Evolutionary conservation across 73 alveolate genomes (phyloP).

Genomic region (Uronychia binucleata): DNA sequence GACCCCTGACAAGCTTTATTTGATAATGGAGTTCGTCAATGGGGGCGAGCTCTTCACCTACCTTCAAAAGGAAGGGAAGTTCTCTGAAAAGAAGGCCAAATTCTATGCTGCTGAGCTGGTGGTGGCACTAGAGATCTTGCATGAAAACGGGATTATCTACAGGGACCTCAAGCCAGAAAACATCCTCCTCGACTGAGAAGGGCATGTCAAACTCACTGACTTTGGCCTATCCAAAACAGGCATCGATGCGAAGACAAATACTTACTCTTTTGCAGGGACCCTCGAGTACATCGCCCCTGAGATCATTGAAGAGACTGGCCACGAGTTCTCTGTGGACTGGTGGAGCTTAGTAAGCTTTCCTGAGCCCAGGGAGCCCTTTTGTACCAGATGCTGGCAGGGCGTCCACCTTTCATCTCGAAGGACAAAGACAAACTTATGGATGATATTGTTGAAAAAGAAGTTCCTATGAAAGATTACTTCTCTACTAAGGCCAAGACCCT

Average conservation of each 20-base stretch:
- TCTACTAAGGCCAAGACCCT: conserved; percentile 56
- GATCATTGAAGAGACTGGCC: conserved; percentile 7
- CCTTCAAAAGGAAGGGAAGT: conserved; percentile 66
- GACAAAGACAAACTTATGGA: conserved; percentile 70
- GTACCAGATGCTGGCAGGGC: conserved; percentile 86
- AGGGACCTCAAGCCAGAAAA: conserved; percentile 66
- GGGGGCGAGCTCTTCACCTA: conserved; percentile 94
- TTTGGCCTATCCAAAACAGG: conserved; percentile 46
- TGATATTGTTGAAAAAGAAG: conserved; percentile 62
- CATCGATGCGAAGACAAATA: background rate
- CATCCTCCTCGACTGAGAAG: conserved; percentile 45
- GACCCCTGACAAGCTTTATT: conserved; percentile 81
- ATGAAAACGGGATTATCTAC: conserved; percentile 65
- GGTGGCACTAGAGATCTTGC: conserved; percentile 75
- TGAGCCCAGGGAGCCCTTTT: conserved; percentile 82
- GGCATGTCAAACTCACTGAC: conserved; percentile 54
- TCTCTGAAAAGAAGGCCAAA: conserved; percentile 75
- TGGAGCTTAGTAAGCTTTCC: conserved; percentile 38
- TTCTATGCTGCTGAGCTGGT: conserved; percentile 80
- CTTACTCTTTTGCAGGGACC: conserved; percentile 17
- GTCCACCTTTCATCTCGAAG: conserved; percentile 88
- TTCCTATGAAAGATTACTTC: conserved; percentile 60
- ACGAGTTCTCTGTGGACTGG: conserved; percentile 1
- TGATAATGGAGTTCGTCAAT: conserved; percentile 87
- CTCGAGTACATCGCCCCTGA: conserved; percentile 39